Conservation (phyloP, 257 asterid genomes). For the Asclepias syriaca region DNA sequence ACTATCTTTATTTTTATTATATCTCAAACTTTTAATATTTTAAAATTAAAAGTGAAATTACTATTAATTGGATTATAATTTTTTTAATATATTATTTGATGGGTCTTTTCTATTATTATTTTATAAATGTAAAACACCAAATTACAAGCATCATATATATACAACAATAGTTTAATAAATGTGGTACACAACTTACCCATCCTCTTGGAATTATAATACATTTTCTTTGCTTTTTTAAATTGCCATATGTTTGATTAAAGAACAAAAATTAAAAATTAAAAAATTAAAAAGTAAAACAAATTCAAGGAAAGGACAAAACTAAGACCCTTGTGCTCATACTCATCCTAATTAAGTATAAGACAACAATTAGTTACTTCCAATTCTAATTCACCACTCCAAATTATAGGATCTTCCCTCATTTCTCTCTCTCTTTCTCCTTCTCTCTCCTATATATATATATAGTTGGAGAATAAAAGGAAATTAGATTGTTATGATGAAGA, state of each 20-base stretch:
- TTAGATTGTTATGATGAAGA: not conserved
- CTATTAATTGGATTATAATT: too few species aligned
- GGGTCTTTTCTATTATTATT: too few species aligned
- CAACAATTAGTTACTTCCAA: conserved; percentile 13
- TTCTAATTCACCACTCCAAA: conserved; percentile 12
- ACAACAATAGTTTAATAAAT: not conserved
- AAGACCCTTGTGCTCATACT: conserved; percentile 30
- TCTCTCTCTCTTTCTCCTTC: not conserved
- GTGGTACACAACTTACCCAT: not conserved
- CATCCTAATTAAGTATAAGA: conserved; percentile 21
- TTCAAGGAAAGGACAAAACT: conserved; percentile 30
- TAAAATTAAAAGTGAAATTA: too few species aligned
- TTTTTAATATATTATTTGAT: too few species aligned
- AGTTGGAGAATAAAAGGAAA: not conserved
- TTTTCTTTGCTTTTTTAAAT: too few species aligned
- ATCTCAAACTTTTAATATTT: too few species aligned
- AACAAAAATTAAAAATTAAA: not conserved
- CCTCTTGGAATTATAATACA: not conserved
- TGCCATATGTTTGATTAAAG: not conserved
- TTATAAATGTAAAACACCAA: not conserved
- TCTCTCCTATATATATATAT: not conserved
- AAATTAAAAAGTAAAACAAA: too few species aligned
- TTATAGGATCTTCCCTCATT: conserved; percentile 32
- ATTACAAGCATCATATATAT: not conserved
- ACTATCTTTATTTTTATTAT: too few species aligned